A percentile compares a stretch with the other conserved stretches of the same genome.
Conservation (phyloP, 225 moss, liverwort and hornwort genomes). For the Physcomitrellopsis africana region DNA sequence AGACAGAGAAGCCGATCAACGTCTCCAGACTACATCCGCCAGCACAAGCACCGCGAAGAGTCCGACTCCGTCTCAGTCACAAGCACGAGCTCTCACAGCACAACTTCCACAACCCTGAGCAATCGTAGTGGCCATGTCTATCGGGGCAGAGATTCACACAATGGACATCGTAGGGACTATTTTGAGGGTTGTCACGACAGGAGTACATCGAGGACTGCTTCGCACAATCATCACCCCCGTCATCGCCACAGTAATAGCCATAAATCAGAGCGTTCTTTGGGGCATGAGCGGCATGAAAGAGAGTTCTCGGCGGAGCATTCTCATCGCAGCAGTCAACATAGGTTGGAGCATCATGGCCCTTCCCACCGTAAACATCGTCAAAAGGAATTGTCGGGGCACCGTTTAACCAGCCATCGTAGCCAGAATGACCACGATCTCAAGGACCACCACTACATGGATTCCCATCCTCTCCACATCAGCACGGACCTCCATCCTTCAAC, state of each 20-base stretch:
- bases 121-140: constrained; percentile 29
- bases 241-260: constrained; percentile 23
- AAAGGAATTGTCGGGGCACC: constrained; percentile 37
- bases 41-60: constrained; percentile 30
- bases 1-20: constrained; percentile 29
- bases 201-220: constrained; percentile 15
- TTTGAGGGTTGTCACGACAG: constrained; percentile 21
- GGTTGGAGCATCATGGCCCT: constrained; percentile 18
- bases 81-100: constrained; percentile 40
- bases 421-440: neutral
- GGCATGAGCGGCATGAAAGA: constrained; percentile 5
- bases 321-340: constrained; percentile 27
- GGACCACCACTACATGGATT: neutral
- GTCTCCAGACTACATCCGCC: constrained; percentile 35
- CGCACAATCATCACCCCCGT: constrained; percentile 25
- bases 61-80: constrained; percentile 40
- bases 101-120: constrained; percentile 34
- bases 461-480: neutral
- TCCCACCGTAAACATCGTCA: constrained; percentile 31
- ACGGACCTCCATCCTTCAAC: too few relatives aligned
- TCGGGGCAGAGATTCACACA: neutral
- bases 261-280: constrained; percentile 21
- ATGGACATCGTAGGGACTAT: constrained; percentile 14
- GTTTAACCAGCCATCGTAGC: neutral
- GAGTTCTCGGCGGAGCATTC: constrained; percentile 21